Base-by-base conservation (phyloP, 805 yeast genomes). In the Zygosaccharomyces bailii region DNA sequence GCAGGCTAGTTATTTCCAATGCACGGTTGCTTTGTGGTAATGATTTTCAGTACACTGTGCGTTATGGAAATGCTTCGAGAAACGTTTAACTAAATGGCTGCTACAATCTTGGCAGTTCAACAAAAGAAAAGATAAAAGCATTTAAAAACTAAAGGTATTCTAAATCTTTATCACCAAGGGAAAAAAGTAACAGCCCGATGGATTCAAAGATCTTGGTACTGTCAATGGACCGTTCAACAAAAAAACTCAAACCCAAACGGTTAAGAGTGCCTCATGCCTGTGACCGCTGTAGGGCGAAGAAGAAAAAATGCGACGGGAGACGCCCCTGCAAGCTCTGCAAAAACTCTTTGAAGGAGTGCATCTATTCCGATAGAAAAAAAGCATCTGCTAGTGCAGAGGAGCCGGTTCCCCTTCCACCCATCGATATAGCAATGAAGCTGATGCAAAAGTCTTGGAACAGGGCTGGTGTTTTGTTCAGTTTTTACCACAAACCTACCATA, bases 401-500 rank as follows among this genome's bases (percentile, higher is more conserved):
- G 10, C 31, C 32, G 13, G 27, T 44, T 5, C 38, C 44, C 2
- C 66, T 89, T 29, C 96, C 96, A 0, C 78, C 90, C 1, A 81
- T 84, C 56, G 82, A 79, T 25, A 75, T 76, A 18, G 91, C 96
- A 0, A 63, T 86, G 29, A 78, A 78, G 52, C 71, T 88, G 49
- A 80, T 89, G 17, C 78, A 79, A 47, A 78, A 82, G 35, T 84
- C 90, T 1, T 89, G 96, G 95, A 79, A 81, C 49, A 80, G 82
- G 53, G 95, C 95, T 0, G 86, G 95, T 64, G 88, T 87, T 4
- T 69, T 89, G 42, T 86, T 88, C 60, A 71, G 95, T 44, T 88
- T 89, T 61, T 85, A 86, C 60, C 96, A 89, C 58, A 68, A 96
- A 25, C 96, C 96, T 1, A 79, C 90, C 2, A 76, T 88, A 48